phyloP scores from a whole-genome alignment of 1,284 basidiomycete species.

The Malassezia equina region DNA sequence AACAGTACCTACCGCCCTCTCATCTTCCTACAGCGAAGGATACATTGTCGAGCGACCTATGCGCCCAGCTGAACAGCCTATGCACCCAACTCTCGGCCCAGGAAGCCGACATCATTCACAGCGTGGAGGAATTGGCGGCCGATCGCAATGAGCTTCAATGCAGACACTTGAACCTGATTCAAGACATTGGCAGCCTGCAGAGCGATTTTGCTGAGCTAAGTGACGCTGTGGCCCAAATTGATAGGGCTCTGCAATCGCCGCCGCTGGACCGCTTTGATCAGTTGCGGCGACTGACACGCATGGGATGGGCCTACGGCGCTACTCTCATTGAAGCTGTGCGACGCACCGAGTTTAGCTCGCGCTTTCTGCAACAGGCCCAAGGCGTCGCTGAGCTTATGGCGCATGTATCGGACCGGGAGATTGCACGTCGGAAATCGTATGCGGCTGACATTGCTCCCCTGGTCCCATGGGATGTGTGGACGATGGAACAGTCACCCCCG shows the following conservation, averaged over 20 bases:
- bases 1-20: slow-evolving; percentile 12
- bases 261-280: slow-evolving; percentile 68
- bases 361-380: slow-evolving; percentile 34
- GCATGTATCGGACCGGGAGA: slow-evolving; percentile 30
- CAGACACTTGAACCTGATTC: slow-evolving; percentile 34
- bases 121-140: slow-evolving; percentile 28
- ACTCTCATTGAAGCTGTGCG: slow-evolving; percentile 82
- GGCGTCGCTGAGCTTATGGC: slow-evolving; percentile 45
- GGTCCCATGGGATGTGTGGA: slow-evolving; percentile 36
- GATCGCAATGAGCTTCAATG: slow-evolving; percentile 42
- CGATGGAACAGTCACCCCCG: slow-evolving; percentile 32
- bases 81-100: slow-evolving; percentile 18
- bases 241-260: slow-evolving; percentile 29
- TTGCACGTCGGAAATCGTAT: slow-evolving; percentile 28
- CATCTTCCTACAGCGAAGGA: not conserved
- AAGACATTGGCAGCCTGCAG: slow-evolving; percentile 44
- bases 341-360: slow-evolving; percentile 63
- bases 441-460: slow-evolving; percentile 24
- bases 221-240: slow-evolving; percentile 27
- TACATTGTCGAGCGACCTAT: slow-evolving; percentile 1
- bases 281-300: slow-evolving; percentile 73
- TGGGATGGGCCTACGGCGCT: slow-evolving; percentile 85
- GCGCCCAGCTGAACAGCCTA: slow-evolving; percentile 20
- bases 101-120: slow-evolving; percentile 32
- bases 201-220: slow-evolving; percentile 41